Evolutionary conservation across 2,329 filamentous ascomycete species (phyloP), one percentile per base, ranked within the genome.

Genomic region (Aspergillus spinulosporus): DNA sequence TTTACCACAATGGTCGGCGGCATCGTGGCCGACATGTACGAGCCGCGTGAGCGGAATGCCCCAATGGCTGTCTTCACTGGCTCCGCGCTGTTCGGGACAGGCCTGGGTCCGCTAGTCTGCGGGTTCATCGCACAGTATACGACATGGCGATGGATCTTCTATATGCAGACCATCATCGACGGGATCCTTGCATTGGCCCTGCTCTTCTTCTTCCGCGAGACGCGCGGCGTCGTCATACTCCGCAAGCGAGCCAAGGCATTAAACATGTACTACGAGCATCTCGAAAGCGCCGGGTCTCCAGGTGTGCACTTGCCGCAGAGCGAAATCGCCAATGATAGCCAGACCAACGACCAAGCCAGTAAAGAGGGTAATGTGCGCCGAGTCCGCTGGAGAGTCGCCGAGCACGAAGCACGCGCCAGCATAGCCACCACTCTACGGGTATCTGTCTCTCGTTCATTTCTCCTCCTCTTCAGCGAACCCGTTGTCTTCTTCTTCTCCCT

Each of bases 1-100:
- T 96, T 95, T 68, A 91, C 88, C 47, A 93, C 90, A 15, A 92
- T 96, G 81, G 88, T 96, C 0, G 92, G 92, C 11, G 92, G 92
- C 4, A 88, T 97, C 3, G 88, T 97, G 39, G 88, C 88, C 48
- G 92, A 97, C 68, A 83, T 96, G 55, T 96, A 92, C 75, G 83
- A 87, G 46, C 84, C 89, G 9, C 77, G 88, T 58, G 86, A 89
- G 44, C 82, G 92, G 34, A 96, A 96, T 66, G 90, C 88, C 0
- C 89, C 92, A 0, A 96, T 97, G 92, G 88, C 90, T 0, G 69
- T 96, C 0, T 97, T 96, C 71, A 88, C 88, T 15, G 90, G 88
- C 1, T 79, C 80, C 3, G 91, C 91, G 0, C 76, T 97, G 0
- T 80, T 88, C 7, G 92, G 91, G 0, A 95, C 90, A 0, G 91